Evolutionary conservation across 495 filamentous ascomycete genomes (phyloP).

Genomic region (Collariella sp.): DNA sequence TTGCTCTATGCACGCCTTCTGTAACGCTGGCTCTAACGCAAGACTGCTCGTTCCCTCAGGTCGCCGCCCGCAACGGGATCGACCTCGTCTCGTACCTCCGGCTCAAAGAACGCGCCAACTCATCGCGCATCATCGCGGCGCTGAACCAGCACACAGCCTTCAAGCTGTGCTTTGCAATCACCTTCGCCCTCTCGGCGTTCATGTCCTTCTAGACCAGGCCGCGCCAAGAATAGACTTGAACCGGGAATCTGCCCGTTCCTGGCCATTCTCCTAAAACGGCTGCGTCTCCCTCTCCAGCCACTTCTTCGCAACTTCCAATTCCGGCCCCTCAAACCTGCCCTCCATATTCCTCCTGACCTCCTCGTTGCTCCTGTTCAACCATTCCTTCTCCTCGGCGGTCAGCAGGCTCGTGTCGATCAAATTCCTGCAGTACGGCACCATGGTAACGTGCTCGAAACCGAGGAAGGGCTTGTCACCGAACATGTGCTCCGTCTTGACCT

Average conservation of each 20-base stretch:
- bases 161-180: conserved; percentile 67
- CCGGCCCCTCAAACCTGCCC: conserved; percentile 65
- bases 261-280: conserved; percentile 28
- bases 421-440: conserved; percentile 89
- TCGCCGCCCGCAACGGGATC: conserved; percentile 63
- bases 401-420: conserved; percentile 71
- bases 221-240: not conserved
- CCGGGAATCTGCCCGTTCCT: too few species aligned
- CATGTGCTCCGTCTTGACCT: conserved; percentile 72
- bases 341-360: conserved; percentile 78
- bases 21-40: not conserved
- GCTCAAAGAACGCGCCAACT: conserved; percentile 30
- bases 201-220: conserved; percentile 43
- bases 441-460: conserved; percentile 94
- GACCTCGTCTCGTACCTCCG: conserved; percentile 43
- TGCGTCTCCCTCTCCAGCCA: conserved; percentile 87
- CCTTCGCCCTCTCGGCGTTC: conserved; percentile 73
- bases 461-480: conserved; percentile 93
- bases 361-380: conserved; percentile 79
- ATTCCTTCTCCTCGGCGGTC: conserved; percentile 67
- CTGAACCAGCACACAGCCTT: conserved; percentile 63
- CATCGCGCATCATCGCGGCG: conserved; percentile 49
- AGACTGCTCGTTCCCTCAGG: conserved; percentile 36
- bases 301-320: conserved; percentile 51
- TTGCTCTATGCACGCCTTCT: not conserved